Evolutionary conservation across 352 stramenopile species (phyloP).

Genomic region (Plasmopara muralis): DNA sequence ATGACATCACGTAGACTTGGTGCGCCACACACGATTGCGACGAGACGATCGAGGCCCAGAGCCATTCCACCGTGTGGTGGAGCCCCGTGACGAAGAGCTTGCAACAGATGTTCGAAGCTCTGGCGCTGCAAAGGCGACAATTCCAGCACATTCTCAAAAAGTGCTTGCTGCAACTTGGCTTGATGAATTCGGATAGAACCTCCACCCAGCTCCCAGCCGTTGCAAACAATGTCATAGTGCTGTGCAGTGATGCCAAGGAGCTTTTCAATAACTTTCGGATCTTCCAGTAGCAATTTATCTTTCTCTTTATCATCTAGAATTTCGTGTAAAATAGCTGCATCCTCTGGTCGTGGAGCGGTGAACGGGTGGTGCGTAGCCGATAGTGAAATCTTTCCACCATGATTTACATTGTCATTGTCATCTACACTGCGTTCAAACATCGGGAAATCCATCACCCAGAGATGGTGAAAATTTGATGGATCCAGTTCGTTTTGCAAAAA

Average conservation of each 20-base stretch:
- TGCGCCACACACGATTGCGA: constrained; percentile 76
- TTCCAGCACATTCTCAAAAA: constrained; percentile 76
- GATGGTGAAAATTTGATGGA: constrained; percentile 62
- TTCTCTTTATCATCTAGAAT: constrained; percentile 27
- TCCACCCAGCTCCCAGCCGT: constrained; percentile 82
- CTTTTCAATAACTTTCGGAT: constrained; percentile 45
- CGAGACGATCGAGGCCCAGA: constrained; percentile 77
- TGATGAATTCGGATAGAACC: constrained; percentile 84
- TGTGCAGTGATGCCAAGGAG: constrained; percentile 61
- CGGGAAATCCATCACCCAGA: constrained; percentile 85
- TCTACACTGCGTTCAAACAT: constrained; percentile 81
- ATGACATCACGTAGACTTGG: constrained; percentile 84
- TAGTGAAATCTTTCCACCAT: constrained; percentile 32
- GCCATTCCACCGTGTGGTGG: constrained; percentile 83
- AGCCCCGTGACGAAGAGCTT: constrained; percentile 68
- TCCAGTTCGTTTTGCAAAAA: constrained; percentile 56
- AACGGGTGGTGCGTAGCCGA: constrained; percentile 85
- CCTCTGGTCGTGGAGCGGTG: constrained; percentile 54
- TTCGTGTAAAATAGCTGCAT: constrained; percentile 38
- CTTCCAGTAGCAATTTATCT: constrained; percentile 36
- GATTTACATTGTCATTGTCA: constrained; percentile 27
- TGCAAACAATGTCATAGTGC: constrained; percentile 87
- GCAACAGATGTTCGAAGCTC: constrained; percentile 81
- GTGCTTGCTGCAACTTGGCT: constrained; percentile 54
- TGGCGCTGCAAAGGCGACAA: constrained; percentile 56